These are phyloP conservation scores for Citrus mangshanensis DNA, from an alignment of 345 rosid species.

Conservation along the genomic window DNA sequence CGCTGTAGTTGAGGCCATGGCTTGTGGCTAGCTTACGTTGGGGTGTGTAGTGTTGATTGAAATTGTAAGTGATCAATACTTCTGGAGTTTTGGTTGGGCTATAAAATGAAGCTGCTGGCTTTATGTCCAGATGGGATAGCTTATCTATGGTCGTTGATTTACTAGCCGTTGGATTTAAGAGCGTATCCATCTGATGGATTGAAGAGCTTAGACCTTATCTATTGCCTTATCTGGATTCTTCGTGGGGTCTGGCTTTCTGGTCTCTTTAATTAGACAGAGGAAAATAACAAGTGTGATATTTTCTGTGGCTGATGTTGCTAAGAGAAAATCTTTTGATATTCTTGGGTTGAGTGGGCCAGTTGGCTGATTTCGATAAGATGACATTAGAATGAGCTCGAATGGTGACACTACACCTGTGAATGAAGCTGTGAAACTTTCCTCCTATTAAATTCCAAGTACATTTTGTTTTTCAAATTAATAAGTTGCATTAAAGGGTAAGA, in stretches of 20 bases:
- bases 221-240: constrained; percentile 40
- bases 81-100: background rate
- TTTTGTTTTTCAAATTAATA: too few species aligned
- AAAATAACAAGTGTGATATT: background rate
- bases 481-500: too few species aligned
- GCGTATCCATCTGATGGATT: constrained; percentile 74
- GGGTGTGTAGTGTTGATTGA: background rate
- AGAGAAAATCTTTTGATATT: constrained; percentile 12
- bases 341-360: background rate
- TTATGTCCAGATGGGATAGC: constrained; percentile 1
- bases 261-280: background rate
- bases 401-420: background rate
- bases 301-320: constrained; percentile 19
- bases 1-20: constrained; percentile 60
- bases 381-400: background rate
- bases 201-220: constrained; percentile 45
- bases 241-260: constrained; percentile 27
- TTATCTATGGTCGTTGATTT: background rate
- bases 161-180: constrained; percentile 46
- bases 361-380: background rate
- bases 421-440: background rate
- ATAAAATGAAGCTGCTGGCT: background rate
- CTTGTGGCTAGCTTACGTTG: background rate
- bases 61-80: background rate
- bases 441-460: background rate